These are phyloP conservation scores for Bonia amplexicaulis DNA, from an alignment of 176 grass and related monocot species.

Conservation along the genomic window DNA sequence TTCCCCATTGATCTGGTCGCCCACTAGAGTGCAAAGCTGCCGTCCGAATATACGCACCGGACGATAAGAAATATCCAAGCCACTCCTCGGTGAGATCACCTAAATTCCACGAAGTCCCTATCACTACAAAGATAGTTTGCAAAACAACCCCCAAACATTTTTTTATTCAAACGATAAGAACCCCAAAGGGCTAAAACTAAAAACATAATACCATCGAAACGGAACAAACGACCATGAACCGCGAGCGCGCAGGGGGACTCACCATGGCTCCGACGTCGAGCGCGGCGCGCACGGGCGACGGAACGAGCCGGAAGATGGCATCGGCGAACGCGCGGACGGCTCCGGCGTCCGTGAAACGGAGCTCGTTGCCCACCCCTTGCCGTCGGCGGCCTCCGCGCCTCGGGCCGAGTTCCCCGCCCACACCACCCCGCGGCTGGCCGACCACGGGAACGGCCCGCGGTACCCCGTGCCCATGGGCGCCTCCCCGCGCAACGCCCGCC, in stretches of 20 bases:
- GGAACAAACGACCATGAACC: background rate
- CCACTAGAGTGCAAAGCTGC: slow-evolving; percentile 30
- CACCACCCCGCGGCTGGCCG: slow-evolving; percentile 24
- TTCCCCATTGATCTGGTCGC: slow-evolving; percentile 31
- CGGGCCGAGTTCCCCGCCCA: slow-evolving; percentile 53
- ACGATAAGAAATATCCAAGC: background rate
- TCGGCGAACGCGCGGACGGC: slow-evolving; percentile 49
- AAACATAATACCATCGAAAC: background rate
- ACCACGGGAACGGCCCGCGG: slow-evolving; percentile 45
- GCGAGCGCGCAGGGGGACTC: background rate
- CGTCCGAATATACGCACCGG: background rate
- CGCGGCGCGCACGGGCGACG: slow-evolving; percentile 18
- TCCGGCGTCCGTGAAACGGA: slow-evolving; percentile 38
- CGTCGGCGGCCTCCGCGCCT: slow-evolving; percentile 40
- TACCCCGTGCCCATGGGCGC: background rate
- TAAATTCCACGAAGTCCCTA: background rate
- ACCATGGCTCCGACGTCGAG: slow-evolving; percentile 49
- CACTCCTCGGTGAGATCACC: background rate
- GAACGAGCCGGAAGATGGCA: slow-evolving; percentile 23
- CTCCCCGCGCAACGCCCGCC: slow-evolving; percentile 21
- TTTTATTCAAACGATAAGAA: background rate
- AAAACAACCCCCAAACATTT: background rate
- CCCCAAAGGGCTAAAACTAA: background rate
- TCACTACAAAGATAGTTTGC: background rate
- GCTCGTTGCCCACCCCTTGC: slow-evolving; percentile 32